These are phyloP conservation scores for Ogataea trehalophila DNA, from an alignment of 805 yeast species.

Conservation along the genomic window DNA sequence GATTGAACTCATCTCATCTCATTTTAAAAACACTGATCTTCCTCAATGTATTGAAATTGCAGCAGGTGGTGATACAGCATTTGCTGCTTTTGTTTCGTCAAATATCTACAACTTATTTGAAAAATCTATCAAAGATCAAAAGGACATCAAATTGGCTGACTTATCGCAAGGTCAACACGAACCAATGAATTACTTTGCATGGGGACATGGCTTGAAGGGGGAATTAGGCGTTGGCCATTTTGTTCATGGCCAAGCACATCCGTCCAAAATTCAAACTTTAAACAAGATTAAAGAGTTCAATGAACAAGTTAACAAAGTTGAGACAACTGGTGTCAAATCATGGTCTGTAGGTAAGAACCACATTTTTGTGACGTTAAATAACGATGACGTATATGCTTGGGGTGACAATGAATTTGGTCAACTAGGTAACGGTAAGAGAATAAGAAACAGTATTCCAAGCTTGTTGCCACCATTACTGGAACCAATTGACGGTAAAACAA, in stretches of 20 bases:
- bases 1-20: conserved; percentile 35
- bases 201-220: conserved; percentile 85
- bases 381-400: conserved; percentile 69
- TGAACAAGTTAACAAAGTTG: conserved; percentile 38
- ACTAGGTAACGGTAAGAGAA: conserved; percentile 74
- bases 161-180: conserved; percentile 21
- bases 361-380: conserved; percentile 50
- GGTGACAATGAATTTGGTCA: conserved; percentile 85
- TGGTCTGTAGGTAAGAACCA: conserved; percentile 68
- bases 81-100: conserved; percentile 37
- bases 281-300: conserved; percentile 48
- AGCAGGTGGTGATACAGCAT: conserved; percentile 71
- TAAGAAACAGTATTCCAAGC: conserved; percentile 51
- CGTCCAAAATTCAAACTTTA: conserved; percentile 51
- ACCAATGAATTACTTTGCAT: conserved; percentile 43
- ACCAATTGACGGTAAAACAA: conserved; percentile 31
- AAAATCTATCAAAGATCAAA: conserved; percentile 19
- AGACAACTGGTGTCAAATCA: conserved; percentile 42
- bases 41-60: conserved; percentile 48
- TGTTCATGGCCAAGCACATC: conserved; percentile 67
- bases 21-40: conserved; percentile 37
- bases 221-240: conserved; percentile 78
- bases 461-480: conserved; percentile 54
- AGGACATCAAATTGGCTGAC: conserved; percentile 11
- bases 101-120: conserved; percentile 34